These are phyloP conservation scores for Boletus semigastroideus DNA, from an alignment of 1,284 basidiomycete genomes.

Conservation along the genomic window DNA sequence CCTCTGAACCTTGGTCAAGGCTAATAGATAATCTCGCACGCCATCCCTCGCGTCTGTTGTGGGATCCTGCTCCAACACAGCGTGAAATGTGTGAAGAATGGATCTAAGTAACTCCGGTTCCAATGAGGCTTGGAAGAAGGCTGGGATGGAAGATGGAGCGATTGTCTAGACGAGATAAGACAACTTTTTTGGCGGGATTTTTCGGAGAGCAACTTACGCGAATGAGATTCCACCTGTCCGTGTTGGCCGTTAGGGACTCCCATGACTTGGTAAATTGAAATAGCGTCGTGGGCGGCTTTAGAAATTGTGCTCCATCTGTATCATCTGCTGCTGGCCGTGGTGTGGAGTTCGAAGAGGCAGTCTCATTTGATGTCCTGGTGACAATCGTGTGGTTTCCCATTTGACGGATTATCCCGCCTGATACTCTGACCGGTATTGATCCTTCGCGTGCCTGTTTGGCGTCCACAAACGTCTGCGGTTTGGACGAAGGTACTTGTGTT, in stretches of 20 bases:
- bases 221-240: constrained; percentile 53
- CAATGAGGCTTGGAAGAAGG: constrained; percentile 63
- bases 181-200: neutral
- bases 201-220: constrained; percentile 38
- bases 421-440: constrained; percentile 43
- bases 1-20: constrained; percentile 52
- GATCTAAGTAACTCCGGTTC: constrained; percentile 59
- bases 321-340: constrained; percentile 6
- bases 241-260: constrained; percentile 39
- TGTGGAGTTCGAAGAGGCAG: constrained; percentile 3
- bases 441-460: constrained; percentile 53
- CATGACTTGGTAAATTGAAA: constrained; percentile 59
- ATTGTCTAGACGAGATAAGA: constrained; percentile 42
- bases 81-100: constrained; percentile 50
- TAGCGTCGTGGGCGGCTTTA: constrained; percentile 44
- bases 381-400: constrained; percentile 52
- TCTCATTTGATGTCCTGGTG: constrained; percentile 16
- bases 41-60: constrained; percentile 28
- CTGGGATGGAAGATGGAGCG: constrained; percentile 50
- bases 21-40: constrained; percentile 47
- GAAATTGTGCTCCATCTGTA: constrained; percentile 1
- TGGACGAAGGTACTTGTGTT: constrained; percentile 8
- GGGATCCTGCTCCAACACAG: constrained; percentile 32
- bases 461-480: constrained; percentile 47
- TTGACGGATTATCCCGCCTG: constrained; percentile 60